Evolutionary conservation across 2,329 filamentous ascomycete species (phyloP), one percentile per base, ranked within the genome.

Genomic region (Nigrograna mackinnonii): DNA sequence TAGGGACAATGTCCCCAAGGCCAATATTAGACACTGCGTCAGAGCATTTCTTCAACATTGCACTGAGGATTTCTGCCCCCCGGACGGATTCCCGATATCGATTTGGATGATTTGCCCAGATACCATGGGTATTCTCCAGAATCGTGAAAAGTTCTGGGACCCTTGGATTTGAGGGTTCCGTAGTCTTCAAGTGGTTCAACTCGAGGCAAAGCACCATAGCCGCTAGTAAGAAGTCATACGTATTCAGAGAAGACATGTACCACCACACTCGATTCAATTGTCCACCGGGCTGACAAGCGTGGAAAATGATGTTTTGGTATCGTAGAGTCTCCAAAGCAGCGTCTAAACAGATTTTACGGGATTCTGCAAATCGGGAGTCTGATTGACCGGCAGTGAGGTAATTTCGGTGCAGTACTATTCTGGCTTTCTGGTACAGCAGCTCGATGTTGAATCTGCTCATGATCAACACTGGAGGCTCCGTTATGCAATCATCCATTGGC

Each of bases 341-440:
- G 3, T 71, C 67, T 3, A 79, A 57, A 39, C 77, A 80, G 1
- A 67, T 67, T 19, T 60, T 61, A 34, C 74, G 67, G 4, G 76
- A 79, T 34, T 73, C 69, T 1, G 58, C 55, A 41, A 71, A 73
- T 16, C 40, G 44, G 1, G 50, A 24, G 54, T 65, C 35, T 39
- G 52, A 39, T 66, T 71, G 54, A 38, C 65, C 56, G 13, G 69
- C 62, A 9, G 68, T 67, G 48, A 83, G 70, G 49, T 76, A 80
- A 20, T 72, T 73, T 13, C 79, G 70, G 53, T 83, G 79, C n/a
- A 83, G 56, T 1, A 80, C 73, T 22, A 76, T 72, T 36, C 73
- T 72, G 6, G 74, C 66, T 52, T 79, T 79, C 34, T 76, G 72
- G 51, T 76, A 78, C 4, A 79, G 61, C 4, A 81, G 57, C 14